Evolutionary conservation across 495 filamentous ascomycete genomes (phyloP).

Genomic region (Pyronema omphalodes): DNA sequence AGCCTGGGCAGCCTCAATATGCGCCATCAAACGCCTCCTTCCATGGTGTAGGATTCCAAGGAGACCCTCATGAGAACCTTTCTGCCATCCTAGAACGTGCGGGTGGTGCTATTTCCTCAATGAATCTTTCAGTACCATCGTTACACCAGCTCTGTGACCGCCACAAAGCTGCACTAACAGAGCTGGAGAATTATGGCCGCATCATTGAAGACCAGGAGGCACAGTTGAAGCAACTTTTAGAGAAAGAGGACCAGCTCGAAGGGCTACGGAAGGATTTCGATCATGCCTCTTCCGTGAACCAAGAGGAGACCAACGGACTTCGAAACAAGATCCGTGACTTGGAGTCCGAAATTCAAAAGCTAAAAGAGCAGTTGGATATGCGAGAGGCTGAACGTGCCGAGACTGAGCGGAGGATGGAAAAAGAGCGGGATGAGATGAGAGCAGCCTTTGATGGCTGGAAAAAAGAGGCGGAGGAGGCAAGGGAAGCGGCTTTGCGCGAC

Average conservation of each 20-base stretch:
- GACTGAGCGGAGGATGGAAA: slow-evolving; percentile 33
- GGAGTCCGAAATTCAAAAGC: slow-evolving; percentile 37
- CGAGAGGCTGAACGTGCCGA: slow-evolving; percentile 29
- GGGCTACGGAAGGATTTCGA: slow-evolving; percentile 35
- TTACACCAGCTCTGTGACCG: slow-evolving; percentile 22
- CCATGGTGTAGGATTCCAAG: slow-evolving; percentile 5
- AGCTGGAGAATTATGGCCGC: slow-evolving; percentile 16
- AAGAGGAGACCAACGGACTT: slow-evolving; percentile 31
- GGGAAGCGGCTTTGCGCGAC: slow-evolving; percentile 10
- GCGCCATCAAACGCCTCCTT: too few relatives aligned
- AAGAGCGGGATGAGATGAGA: slow-evolving; percentile 30
- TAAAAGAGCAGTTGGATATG: slow-evolving; percentile 35
- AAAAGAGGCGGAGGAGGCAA: slow-evolving; percentile 11
- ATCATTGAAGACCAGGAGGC: slow-evolving; percentile 18
- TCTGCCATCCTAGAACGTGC: slow-evolving; percentile 19
- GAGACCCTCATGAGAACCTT: slow-evolving; percentile 19
- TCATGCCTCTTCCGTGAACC: slow-evolving; percentile 33
- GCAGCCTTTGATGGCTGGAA: slow-evolving; percentile 29
- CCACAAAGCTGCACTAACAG: slow-evolving; percentile 16
- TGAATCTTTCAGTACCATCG: slow-evolving; percentile 16
- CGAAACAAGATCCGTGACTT: slow-evolving; percentile 34
- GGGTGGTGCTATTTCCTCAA: slow-evolving; percentile 16
- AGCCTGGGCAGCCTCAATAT: too few relatives aligned
- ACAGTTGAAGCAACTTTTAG: slow-evolving; percentile 34
- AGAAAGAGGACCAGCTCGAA: slow-evolving; percentile 38